These are phyloP conservation scores for Botrytis aclada DNA, from an alignment of 2,329 filamentous ascomycete species.

Conservation along the genomic window DNA sequence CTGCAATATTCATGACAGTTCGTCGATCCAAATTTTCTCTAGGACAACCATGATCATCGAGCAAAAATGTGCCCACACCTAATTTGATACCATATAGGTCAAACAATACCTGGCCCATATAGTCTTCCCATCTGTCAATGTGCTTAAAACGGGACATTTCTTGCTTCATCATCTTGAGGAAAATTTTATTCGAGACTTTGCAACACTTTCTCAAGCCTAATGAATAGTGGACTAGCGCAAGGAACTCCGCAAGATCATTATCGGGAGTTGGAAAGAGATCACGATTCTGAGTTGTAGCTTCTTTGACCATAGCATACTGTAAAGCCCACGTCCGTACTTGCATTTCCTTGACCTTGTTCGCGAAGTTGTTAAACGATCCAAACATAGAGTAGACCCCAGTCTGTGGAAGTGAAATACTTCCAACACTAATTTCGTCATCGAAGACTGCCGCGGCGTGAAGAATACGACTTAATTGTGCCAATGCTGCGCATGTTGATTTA, in stretches of 20 bases:
- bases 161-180: slow-evolving; percentile 83
- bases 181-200: slow-evolving; percentile 79
- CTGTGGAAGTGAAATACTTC: slow-evolving; percentile 61
- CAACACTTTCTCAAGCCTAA: slow-evolving; percentile 82
- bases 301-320: slow-evolving; percentile 75
- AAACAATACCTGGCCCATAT: slow-evolving; percentile 80
- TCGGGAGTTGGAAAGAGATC: slow-evolving; percentile 63
- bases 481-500: slow-evolving; percentile 65
- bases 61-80: slow-evolving; percentile 61
- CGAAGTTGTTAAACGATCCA: slow-evolving; percentile 51
- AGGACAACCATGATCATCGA: slow-evolving; percentile 77
- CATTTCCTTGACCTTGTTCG: slow-evolving; percentile 77
- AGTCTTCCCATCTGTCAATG: slow-evolving; percentile 78
- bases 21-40: slow-evolving; percentile 74
- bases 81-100: slow-evolving; percentile 81
- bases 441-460: slow-evolving; percentile 77
- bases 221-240: slow-evolving; percentile 79
- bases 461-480: slow-evolving; percentile 69
- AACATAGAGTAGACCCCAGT: slow-evolving; percentile 46
- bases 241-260: slow-evolving; percentile 72
- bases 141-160: slow-evolving; percentile 76
- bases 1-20: slow-evolving; percentile 76
- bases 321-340: slow-evolving; percentile 86
- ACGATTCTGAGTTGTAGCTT: slow-evolving; percentile 65
- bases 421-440: slow-evolving; percentile 82